Evolutionary conservation across 2,329 filamentous ascomycete genomes (phyloP).

Genomic region (Calonectria pteridis): DNA sequence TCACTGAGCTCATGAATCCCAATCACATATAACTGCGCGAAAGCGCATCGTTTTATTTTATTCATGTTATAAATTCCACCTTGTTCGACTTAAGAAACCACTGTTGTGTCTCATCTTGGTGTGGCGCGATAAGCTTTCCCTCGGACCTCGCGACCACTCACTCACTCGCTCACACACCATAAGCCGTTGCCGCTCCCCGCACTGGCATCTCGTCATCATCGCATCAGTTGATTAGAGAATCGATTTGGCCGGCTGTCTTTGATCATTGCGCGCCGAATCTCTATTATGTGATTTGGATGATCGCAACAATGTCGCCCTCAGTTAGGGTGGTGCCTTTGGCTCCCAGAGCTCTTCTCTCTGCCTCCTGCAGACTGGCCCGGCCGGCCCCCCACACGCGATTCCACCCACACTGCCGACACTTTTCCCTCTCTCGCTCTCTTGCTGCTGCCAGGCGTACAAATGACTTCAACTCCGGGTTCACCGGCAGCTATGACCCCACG

Average conservation of each 20-base stretch:
- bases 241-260: conserved; percentile 37
- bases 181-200: conserved; percentile 40
- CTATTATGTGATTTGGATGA: conserved; percentile 41
- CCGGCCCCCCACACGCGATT: conserved; percentile 9
- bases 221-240: conserved; percentile 26
- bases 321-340: conserved; percentile 38
- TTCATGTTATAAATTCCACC: not conserved
- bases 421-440: conserved; percentile 41
- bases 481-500: conserved; percentile 69
- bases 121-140: conserved; percentile 31
- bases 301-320: conserved; percentile 41
- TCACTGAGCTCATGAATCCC: not conserved
- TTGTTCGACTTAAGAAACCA: not conserved
- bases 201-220: conserved; percentile 34
- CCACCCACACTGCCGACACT: conserved; percentile 35
- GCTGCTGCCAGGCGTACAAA: conserved; percentile 55
- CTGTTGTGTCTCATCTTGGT: not conserved
- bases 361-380: conserved; percentile 24
- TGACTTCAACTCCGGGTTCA: conserved; percentile 69
- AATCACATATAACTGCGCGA: not conserved
- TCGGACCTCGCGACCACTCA: conserved; percentile 25
- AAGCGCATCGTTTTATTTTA: not conserved
- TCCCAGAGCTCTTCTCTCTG: conserved; percentile 28
- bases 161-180: conserved; percentile 24
- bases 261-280: conserved; percentile 27